Percentiles rank a stretch among this genome's conserved stretches.
Evolutionary conservation across 2,329 filamentous ascomycete species (phyloP).

Genomic region (Monilinia aucupariae): DNA sequence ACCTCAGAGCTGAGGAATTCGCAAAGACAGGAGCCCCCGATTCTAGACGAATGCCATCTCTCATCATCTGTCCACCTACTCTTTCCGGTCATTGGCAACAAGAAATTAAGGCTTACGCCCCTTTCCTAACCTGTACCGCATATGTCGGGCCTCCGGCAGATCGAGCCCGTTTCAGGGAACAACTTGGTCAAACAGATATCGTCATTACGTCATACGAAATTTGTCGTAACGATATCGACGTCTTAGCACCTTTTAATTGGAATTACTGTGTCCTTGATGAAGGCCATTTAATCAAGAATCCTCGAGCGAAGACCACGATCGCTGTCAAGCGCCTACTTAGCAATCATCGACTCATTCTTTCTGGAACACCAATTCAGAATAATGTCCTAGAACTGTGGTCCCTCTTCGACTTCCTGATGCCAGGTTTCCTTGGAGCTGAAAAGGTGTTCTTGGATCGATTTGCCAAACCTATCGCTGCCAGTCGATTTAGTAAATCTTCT

Average conservation of each 20-base stretch:
- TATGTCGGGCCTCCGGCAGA: conserved; percentile 88
- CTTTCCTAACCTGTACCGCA: conserved; percentile 81
- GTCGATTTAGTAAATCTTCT: conserved; percentile 91
- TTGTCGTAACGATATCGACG: conserved; percentile 88
- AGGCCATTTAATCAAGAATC: conserved; percentile 97
- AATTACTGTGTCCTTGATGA: conserved; percentile 98
- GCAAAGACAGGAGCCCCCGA: conserved; percentile 75
- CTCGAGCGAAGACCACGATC: conserved; percentile 89
- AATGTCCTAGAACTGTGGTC: conserved; percentile 97
- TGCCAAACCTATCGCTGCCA: conserved; percentile 84
- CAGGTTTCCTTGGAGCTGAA: conserved; percentile 90
- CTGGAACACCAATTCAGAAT: conserved; percentile 95
- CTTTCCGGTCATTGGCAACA: conserved; percentile 98
- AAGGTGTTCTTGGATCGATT: conserved; percentile 93
- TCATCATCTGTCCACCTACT: conserved; percentile 94
- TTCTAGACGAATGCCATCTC: conserved; percentile 72
- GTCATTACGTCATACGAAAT: conserved; percentile 98
- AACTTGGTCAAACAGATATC: conserved; percentile 75
- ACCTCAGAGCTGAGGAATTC: conserved; percentile 86
- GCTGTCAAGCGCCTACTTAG: conserved; percentile 85
- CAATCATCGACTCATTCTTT: conserved; percentile 93
- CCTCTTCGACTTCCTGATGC: conserved; percentile 98
- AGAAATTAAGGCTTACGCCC: conserved; percentile 91
- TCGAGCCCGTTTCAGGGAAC: conserved; percentile 62
- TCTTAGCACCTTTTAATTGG: conserved; percentile 79